Base-by-base conservation (phyloP, 352 stramenopile species). In the Globisporangium nagaii region DNA sequence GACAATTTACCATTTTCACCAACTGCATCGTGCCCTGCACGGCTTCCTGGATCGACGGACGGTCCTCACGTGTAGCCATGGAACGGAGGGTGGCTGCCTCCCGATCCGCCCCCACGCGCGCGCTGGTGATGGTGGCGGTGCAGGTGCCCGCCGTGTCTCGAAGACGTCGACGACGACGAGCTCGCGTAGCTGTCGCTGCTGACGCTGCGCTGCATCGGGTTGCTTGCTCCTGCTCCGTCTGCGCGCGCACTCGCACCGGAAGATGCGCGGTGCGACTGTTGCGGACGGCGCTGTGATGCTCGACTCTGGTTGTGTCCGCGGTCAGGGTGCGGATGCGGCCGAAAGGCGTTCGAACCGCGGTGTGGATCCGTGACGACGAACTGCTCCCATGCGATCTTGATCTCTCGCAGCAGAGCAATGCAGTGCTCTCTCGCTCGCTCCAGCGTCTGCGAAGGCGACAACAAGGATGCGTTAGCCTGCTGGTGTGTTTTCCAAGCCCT, bases 381-480 rank as follows among this genome's bases (percentile, higher is more conserved):
- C 22, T 66, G 53, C 55, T 66, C 59, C 59, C 59, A 66, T 20
- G 27, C 24, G 3, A 35, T 64, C 34, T 66, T 66, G 25, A 66
- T 24, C 19, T 59, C 46, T 6, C 55, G 53, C 27, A 66, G 17
- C 20, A 59, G 25, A 4, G n/a, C 31, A 19, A 64, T 53, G 22
- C 54, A 58, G n/a, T 42, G 55, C 4, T 66, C 44, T 28, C 42
- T 57, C 5, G 54, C 59, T 52, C 43, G 42, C 15, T 58, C 59
- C 15, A 66, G 22, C 34, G 55, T 48, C 58, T 64, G 10, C 22
- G 3, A 19, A 51, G 17, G 5, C 13, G 50, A 3, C 42, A n/a
- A 39, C 10, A 43, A 11, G 37, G n/a, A 55, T 13, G 22, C 11
- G 35, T 24, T 25, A 50, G 17, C n/a, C 27, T 36, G 20, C 6